Evolutionary conservation across 768 basidiomycete genomes (phyloP).

Genomic region (Butyriboletus loyo): DNA sequence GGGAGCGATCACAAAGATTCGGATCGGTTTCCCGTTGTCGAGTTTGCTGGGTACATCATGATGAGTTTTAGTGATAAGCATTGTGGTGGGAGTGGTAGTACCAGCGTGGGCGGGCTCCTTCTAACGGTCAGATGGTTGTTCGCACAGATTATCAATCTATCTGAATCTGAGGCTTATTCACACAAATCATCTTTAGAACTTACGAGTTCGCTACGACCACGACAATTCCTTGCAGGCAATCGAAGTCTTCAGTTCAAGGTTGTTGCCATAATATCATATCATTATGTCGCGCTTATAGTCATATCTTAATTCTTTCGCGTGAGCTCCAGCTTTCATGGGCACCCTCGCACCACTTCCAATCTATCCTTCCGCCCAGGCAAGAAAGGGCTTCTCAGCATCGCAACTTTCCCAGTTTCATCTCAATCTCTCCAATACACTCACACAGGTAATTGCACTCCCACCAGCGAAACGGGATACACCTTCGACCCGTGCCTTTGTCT

Average conservation of each 20-base stretch:
- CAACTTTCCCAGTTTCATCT: conserved; percentile 48
- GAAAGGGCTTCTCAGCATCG: conserved; percentile 49
- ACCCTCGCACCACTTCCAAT: conserved; percentile 41
- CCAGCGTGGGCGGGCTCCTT: no score
- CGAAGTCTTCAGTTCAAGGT: no score
- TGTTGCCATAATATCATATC: neutral
- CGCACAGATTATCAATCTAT: neutral
- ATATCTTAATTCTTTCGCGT: no score
- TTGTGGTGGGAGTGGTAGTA: conserved; percentile 34
- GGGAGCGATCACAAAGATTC: conserved; percentile 83
- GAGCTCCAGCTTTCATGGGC: conserved; percentile 19
- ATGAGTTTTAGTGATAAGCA: conserved; percentile 81
- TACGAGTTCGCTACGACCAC: neutral
- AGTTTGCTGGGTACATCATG: conserved; percentile 75
- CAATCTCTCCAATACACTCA: conserved; percentile 47
- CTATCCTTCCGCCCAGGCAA: conserved; percentile 52
- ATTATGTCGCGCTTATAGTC: no score
- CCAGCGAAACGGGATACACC: conserved; percentile 44
- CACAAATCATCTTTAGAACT: no score
- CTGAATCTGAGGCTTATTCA: no score
- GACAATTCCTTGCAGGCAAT: neutral
- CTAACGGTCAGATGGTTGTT: no score
- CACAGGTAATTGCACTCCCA: conserved; percentile 46
- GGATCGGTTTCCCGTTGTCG: conserved; percentile 60
- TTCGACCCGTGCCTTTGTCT: conserved; percentile 47